Evolutionary conservation across 768 basidiomycete species (phyloP).

Genomic region (Mycena amicta): DNA sequence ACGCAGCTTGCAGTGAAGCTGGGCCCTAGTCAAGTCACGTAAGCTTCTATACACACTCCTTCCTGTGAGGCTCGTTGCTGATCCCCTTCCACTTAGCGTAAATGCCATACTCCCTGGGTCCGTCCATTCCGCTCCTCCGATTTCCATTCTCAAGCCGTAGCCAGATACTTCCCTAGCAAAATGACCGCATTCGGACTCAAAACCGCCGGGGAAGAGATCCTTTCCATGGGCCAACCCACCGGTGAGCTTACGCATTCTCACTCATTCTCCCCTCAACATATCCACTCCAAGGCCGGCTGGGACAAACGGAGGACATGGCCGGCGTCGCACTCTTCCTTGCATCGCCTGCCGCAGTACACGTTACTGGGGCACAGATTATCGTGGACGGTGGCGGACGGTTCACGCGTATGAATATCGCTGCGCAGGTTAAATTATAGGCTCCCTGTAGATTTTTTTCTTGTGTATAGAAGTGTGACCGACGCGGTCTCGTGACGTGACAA

Average conservation of each 20-base stretch:
- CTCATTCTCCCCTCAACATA: no score
- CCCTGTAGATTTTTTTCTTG: neutral
- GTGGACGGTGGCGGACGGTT: constrained; percentile 55
- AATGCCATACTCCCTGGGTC: constrained; percentile 23
- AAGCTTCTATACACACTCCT: neutral
- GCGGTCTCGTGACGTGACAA: neutral
- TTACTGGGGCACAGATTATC: constrained; percentile 64
- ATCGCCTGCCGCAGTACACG: constrained; percentile 60
- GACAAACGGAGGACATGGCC: constrained; percentile 64
- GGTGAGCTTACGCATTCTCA: constrained; percentile 8
- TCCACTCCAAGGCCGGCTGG: constrained; percentile 56
- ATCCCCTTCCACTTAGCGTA: constrained; percentile 5
- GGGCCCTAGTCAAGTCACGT: constrained; percentile 23
- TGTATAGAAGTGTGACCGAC: neutral
- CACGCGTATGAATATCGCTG: constrained; percentile 9
- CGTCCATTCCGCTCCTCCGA: no score
- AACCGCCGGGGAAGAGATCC: constrained; percentile 11
- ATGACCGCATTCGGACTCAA: constrained; percentile 28
- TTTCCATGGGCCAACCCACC: constrained; percentile 18
- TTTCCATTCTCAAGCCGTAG: no score
- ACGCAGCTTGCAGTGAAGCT: constrained; percentile 22
- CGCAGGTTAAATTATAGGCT: constrained; percentile 21
- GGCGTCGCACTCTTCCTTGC: constrained; percentile 65
- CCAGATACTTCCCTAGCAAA: constrained; percentile 42
- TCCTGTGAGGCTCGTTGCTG: neutral